phyloP scores from a whole-genome alignment of 169 alveolate species.

The Cryptosporidium tyzzeri region DNA sequence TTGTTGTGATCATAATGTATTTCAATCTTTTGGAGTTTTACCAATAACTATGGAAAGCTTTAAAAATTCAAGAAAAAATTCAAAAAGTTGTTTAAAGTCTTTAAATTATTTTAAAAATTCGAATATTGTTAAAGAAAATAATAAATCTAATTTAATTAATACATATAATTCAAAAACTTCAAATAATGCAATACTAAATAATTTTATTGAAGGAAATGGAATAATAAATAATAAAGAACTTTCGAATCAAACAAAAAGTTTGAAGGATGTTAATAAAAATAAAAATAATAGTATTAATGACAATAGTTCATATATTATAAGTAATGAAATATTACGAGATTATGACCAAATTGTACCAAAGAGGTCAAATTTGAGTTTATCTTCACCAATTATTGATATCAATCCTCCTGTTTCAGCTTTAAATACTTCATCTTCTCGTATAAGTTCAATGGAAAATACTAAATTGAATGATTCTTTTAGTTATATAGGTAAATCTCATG shows the following conservation, averaged over 20 bases:
- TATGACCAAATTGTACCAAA: conserved; percentile 1
- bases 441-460: conserved; percentile 9
- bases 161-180: neutral
- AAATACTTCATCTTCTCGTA: conserved; percentile 20
- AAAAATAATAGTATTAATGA: neutral
- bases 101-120: neutral
- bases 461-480: neutral
- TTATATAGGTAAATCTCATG: neutral
- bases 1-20: conserved; percentile 37
- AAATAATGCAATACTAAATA: neutral
- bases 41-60: conserved; percentile 39
- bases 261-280: neutral
- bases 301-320: no score
- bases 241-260: neutral
- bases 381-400: neutral
- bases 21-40: conserved; percentile 51
- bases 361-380: neutral
- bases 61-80: neutral
- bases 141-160: neutral
- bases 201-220: neutral
- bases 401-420: neutral
- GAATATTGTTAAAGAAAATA: neutral
- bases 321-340: neutral
- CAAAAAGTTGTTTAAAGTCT: neutral
- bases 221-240: neutral